Percentiles rank a stretch among this genome's conserved stretches.
Conservation (phyloP, 306 rosid genomes). For the apple (Malus domestica) region ASM211411v1 NC_041790.1:17583001-17583500, state of each 20-base stretch:
- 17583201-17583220: too few species aligned
- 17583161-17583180: too few species aligned
- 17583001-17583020: not conserved
- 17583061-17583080: too few species aligned
- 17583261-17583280: conserved; percentile 10
- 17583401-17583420: not conserved
- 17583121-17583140: too few species aligned
- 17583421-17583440: not conserved
- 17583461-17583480: not conserved
- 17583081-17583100: too few species aligned
- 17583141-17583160: too few species aligned
- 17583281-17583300: conserved; percentile 1
- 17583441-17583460: not conserved
- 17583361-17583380: conserved; percentile 4
- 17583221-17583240: not conserved
- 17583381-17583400: conserved; percentile 5
- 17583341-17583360: not conserved
- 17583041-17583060: not conserved
- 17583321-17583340: conserved; percentile 3
- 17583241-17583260: conserved; percentile 2
- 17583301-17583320: not conserved
- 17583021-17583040: not conserved
- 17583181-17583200: too few species aligned
- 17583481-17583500: not conserved
- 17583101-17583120: too few species aligned